Conservation (phyloP, 345 rosid genomes). For the Salix purpurea region DNA sequence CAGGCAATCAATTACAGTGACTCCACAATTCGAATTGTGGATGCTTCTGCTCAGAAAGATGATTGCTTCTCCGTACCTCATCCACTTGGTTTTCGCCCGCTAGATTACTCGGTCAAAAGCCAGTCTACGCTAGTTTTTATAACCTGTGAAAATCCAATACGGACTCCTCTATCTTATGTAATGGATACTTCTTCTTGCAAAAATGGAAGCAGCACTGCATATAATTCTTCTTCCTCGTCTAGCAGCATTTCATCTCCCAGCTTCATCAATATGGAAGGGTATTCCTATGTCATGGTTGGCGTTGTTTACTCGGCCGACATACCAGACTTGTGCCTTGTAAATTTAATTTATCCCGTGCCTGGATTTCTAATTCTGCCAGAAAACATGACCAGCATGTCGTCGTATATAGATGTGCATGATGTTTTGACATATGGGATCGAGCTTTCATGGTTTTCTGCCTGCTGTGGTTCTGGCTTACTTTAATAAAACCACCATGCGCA, state of each 20-base stretch:
- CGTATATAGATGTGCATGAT: background rate
- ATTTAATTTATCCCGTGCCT: background rate
- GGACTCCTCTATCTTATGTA: background rate
- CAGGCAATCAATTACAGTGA: background rate
- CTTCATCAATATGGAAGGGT: background rate
- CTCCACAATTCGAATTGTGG: background rate
- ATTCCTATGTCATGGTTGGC: background rate
- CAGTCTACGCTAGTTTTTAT: too few relatives aligned
- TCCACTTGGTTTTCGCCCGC: too few relatives aligned
- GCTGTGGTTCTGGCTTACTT: background rate
- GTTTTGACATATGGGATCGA: background rate
- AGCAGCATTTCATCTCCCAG: background rate
- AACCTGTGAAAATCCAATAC: background rate
- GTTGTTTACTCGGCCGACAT: background rate
- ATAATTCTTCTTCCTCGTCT: background rate
- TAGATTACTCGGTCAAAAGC: too few relatives aligned
- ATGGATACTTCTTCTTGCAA: background rate
- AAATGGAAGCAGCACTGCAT: background rate
- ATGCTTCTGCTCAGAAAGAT: background rate
- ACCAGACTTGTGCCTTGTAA: background rate
- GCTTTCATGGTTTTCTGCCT: background rate
- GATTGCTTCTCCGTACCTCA: background rate
- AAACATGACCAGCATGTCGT: background rate
- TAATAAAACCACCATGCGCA: background rate
- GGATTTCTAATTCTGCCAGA: background rate